Conservation (phyloP, 192 early-diverging fungal species). For the Coemansia sp. region DNA sequence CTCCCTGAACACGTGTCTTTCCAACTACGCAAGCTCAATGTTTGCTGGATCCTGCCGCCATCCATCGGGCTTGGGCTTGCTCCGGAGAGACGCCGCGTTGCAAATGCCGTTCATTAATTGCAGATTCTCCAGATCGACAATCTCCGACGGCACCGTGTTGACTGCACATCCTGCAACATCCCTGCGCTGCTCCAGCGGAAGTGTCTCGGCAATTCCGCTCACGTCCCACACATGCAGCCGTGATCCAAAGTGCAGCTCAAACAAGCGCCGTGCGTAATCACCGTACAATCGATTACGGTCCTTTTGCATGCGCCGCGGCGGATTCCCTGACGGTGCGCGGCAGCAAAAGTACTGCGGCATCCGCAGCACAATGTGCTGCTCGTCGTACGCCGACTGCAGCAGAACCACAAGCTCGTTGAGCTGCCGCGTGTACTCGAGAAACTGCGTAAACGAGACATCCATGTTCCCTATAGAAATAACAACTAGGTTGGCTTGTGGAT, state of each 20-base stretch:
- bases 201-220: slow-evolving; percentile 9
- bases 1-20: background rate
- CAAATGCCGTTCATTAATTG: slow-evolving; percentile 16
- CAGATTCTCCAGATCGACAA: slow-evolving; percentile 24
- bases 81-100: slow-evolving; percentile 8
- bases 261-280: slow-evolving; percentile 15
- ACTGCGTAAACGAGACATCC: slow-evolving; percentile 16
- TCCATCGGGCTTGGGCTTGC: slow-evolving; percentile 3
- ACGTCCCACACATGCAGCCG: slow-evolving; percentile 23
- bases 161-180: slow-evolving; percentile 3
- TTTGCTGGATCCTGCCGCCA: background rate
- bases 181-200: slow-evolving; percentile 8
- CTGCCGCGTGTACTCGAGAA: slow-evolving; percentile 20
- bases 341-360: slow-evolving; percentile 29
- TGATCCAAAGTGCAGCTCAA: slow-evolving; percentile 10
- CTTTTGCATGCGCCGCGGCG: slow-evolving; percentile 19
- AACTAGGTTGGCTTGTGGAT: slow-evolving; percentile 12
- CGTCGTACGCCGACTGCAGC: slow-evolving; percentile 10
- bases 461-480: slow-evolving; percentile 12
- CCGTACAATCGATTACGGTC: slow-evolving; percentile 22
- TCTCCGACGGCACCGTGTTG: slow-evolving; percentile 16
- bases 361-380: slow-evolving; percentile 16
- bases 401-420: slow-evolving; percentile 14
- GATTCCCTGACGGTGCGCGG: slow-evolving; percentile 12
- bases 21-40: background rate